Conservation (phyloP, 2,329 filamentous ascomycete genomes). For the Thielaviopsis ethacetica region DNA sequence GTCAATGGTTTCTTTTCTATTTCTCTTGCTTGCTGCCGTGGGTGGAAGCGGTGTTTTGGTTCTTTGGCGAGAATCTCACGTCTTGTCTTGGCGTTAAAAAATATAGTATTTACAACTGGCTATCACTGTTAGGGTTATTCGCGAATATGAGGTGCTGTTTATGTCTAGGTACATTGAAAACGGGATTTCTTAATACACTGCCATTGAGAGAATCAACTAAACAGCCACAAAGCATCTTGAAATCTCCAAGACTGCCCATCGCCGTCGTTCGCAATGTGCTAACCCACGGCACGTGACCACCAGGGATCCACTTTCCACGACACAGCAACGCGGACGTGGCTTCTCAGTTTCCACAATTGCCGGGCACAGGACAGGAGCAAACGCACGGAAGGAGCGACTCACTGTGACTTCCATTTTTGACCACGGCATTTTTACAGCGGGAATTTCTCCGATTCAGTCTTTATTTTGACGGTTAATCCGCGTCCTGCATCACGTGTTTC, state of each 20-base stretch:
- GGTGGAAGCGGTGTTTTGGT: not conserved
- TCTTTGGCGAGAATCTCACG: not conserved
- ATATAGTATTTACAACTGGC: not conserved
- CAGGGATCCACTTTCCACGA: not conserved
- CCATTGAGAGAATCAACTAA: too few relatives aligned
- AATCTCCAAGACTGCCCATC: not conserved
- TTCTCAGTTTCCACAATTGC: not conserved
- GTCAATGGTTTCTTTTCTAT: conserved; percentile 3
- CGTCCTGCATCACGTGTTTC: not conserved
- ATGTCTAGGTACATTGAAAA: too few relatives aligned
- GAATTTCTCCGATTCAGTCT: not conserved
- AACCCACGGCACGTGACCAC: not conserved
- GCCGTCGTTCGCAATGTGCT: not conserved
- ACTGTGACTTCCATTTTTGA: not conserved
- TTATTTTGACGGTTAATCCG: not conserved
- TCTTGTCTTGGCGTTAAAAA: not conserved
- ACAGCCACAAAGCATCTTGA: not conserved
- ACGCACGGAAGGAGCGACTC: not conserved
- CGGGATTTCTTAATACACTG: too few relatives aligned
- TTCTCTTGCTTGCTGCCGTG: not conserved
- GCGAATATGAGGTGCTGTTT: too few relatives aligned
- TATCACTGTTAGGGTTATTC: not conserved
- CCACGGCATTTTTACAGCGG: not conserved
- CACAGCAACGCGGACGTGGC: not conserved
- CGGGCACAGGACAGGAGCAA: not conserved